These are phyloP conservation scores for Globisporangium nagaii DNA, from an alignment of 352 stramenopile genomes.

Conservation along the genomic window DNA sequence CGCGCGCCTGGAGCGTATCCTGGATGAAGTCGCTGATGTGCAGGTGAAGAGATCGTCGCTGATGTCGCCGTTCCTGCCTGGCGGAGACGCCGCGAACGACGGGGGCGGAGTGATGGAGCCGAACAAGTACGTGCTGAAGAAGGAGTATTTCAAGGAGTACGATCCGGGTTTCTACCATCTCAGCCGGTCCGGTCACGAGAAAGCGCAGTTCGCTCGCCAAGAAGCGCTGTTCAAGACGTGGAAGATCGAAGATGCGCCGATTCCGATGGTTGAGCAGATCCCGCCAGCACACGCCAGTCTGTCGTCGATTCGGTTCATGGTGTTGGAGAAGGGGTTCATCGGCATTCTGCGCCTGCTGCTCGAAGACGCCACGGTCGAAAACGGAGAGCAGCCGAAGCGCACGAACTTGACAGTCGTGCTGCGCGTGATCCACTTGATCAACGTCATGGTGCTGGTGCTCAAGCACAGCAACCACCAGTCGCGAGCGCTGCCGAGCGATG, in stretches of 20 bases:
- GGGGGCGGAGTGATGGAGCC: conserved; percentile 55
- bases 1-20: conserved; percentile 46
- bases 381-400: conserved; percentile 22
- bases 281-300: conserved; percentile 53
- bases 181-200: conserved; percentile 67
- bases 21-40: conserved; percentile 71
- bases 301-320: conserved; percentile 40
- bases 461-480: conserved; percentile 27
- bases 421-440: conserved; percentile 62
- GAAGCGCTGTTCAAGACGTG: conserved; percentile 81
- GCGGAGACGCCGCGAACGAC: conserved; percentile 27
- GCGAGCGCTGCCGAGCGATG: conserved; percentile 15
- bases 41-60: conserved; percentile 40
- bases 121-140: conserved; percentile 74
- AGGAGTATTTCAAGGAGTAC: conserved; percentile 73
- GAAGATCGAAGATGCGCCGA: conserved; percentile 61
- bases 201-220: conserved; percentile 70
- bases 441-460: conserved; percentile 58
- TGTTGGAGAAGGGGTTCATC: conserved; percentile 58
- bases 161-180: conserved; percentile 80
- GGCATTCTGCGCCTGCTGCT: conserved; percentile 62
- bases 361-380: conserved; percentile 40
- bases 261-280: conserved; percentile 60
- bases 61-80: conserved; percentile 23
- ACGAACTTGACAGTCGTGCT: conserved; percentile 68